These are phyloP conservation scores for Heritiera littoralis DNA, from an alignment of 345 rosid species.

Conservation along the genomic window DNA sequence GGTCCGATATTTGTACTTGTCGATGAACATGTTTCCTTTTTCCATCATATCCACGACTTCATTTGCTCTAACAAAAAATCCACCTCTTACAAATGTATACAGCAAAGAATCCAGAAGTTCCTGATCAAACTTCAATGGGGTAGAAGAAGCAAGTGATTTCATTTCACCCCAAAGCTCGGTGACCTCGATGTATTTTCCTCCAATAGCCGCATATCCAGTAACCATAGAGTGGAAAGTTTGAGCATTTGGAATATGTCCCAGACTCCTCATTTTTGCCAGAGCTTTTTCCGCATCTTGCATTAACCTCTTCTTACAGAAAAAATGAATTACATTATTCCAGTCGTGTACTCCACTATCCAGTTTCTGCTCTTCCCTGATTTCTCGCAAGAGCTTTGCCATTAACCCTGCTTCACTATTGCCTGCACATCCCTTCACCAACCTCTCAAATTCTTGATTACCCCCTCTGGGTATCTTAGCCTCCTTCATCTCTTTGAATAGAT, in stretches of 20 bases:
- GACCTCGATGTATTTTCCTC: constrained; percentile 85
- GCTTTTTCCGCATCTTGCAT: constrained; percentile 98
- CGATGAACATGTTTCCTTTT: constrained; percentile 69
- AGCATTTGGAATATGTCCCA: constrained; percentile 82
- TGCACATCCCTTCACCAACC: constrained; percentile 65
- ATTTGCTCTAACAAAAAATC: constrained; percentile 76
- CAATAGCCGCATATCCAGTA: constrained; percentile 84
- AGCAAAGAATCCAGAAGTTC: constrained; percentile 89
- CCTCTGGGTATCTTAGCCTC: constrained; percentile 57
- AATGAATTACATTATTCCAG: constrained; percentile 89
- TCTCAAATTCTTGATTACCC: constrained; percentile 62
- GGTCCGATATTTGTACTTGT: constrained; percentile 81
- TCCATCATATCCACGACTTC: constrained; percentile 87
- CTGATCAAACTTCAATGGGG: constrained; percentile 80
- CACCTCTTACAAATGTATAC: constrained; percentile 89
- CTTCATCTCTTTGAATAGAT: constrained; percentile 80
- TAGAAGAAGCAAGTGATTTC: constrained; percentile 70
- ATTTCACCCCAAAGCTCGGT: constrained; percentile 96
- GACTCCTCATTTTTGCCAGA: constrained; percentile 75
- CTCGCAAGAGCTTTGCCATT: constrained; percentile 80
- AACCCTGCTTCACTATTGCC: constrained; percentile 65
- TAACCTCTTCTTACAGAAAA: constrained; percentile 85
- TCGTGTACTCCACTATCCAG: constrained; percentile 75
- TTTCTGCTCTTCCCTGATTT: constrained; percentile 78
- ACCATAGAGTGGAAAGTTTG: constrained; percentile 97